Evolutionary conservation across 2,329 filamentous ascomycete species (phyloP).

Genomic region (Daldinia sp.): DNA sequence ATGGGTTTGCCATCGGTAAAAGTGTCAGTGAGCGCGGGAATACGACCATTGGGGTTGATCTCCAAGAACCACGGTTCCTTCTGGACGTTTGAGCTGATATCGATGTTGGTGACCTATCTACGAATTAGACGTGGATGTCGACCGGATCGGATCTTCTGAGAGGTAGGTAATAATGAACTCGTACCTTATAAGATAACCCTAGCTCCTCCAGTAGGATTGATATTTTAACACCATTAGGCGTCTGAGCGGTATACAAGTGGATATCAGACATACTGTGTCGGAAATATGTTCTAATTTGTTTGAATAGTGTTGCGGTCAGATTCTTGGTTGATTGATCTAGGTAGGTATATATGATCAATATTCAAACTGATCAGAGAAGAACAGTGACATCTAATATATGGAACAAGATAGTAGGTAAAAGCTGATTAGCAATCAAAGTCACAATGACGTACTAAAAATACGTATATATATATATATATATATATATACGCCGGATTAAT

Average conservation of each 20-base stretch:
- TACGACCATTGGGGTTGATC: conserved; percentile 94
- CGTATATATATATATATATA: not conserved
- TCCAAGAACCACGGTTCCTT: conserved; percentile 89
- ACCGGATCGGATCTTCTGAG: not conserved
- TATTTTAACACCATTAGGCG: conserved; percentile 91
- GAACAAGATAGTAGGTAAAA: conserved; percentile 3
- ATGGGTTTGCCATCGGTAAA: conserved; percentile 79
- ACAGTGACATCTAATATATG: not conserved
- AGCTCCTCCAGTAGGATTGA: conserved; percentile 90
- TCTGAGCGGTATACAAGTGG: conserved; percentile 83
- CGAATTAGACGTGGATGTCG: conserved; percentile 17
- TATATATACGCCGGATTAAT: conserved; percentile 19
- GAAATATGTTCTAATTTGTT: conserved; percentile 40
- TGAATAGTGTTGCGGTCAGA: conserved; percentile 37
- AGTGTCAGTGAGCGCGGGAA: conserved; percentile 86
- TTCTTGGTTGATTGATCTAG: not conserved
- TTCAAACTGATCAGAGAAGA: not conserved
- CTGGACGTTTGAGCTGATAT: conserved; percentile 80
- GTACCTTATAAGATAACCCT: conserved; percentile 80
- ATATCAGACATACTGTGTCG: conserved; percentile 70
- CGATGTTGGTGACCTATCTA: conserved; percentile 67
- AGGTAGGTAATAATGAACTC: not conserved
- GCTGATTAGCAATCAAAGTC: conserved; percentile 33
- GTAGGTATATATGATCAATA: not conserved
- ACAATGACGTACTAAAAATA: conserved; percentile 9